Conservation (phyloP, 108 stramenopile genomes). For the Cylindrotheca closterium region DNA sequence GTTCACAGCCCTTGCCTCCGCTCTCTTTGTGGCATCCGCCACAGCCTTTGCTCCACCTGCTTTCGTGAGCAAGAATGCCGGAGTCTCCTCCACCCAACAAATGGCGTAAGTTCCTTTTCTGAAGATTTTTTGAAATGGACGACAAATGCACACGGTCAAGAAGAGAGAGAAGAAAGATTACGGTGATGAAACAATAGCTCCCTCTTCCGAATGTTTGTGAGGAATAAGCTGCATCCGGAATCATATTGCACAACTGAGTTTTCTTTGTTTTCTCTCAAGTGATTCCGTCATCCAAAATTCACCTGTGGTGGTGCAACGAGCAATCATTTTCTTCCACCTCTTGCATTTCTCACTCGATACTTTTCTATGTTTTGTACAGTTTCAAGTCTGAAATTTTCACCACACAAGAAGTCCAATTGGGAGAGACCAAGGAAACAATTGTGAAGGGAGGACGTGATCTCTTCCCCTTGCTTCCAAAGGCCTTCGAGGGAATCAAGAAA, state of each 20-base stretch:
- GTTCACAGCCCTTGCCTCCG: slow-evolving; percentile 64
- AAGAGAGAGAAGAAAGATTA: slow-evolving; percentile 2
- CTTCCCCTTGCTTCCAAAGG: slow-evolving; percentile 90
- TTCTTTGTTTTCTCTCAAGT: neutral
- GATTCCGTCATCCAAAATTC: slow-evolving; percentile 3
- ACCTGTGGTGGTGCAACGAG: neutral
- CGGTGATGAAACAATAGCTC: slow-evolving; percentile 60
- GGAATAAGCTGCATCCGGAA: slow-evolving; percentile 70
- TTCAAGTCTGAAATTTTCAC: slow-evolving; percentile 91
- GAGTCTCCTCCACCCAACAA: slow-evolving; percentile 10
- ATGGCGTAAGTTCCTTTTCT: slow-evolving; percentile 36
- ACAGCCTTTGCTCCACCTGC: slow-evolving; percentile 67
- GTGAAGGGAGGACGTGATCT: slow-evolving; percentile 97
- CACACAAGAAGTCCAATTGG: slow-evolving; percentile 80
- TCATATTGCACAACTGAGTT: slow-evolving; percentile 64
- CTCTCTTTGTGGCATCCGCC: slow-evolving; percentile 71
- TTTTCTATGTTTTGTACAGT: slow-evolving; percentile 16
- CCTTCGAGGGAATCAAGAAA: slow-evolving; percentile 94
- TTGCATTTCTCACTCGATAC: neutral
- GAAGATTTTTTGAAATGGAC: neutral
- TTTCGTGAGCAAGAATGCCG: slow-evolving; percentile 32
- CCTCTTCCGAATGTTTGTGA: slow-evolving; percentile 65
- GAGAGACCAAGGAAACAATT: slow-evolving; percentile 92
- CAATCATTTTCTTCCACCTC: neutral
- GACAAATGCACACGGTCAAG: neutral